phyloP scores from a whole-genome alignment of 2,329 filamentous ascomycete genomes.

The Monilinia polystroma region DNA sequence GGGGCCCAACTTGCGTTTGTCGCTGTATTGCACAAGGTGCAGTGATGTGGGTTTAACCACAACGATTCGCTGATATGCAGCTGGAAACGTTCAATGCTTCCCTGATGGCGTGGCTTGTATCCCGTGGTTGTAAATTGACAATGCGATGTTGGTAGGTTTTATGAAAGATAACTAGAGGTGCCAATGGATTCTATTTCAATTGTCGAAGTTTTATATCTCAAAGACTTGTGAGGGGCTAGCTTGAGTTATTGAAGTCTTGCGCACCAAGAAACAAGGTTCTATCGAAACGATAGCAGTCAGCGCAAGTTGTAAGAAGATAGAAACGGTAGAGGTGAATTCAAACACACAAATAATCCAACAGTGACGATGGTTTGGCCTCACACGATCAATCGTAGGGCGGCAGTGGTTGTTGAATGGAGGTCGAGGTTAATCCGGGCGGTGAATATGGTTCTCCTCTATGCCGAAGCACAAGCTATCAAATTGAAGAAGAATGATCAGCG shows the following conservation, averaged over 20 bases:
- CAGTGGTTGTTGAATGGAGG: slow-evolving; percentile 20
- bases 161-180: slow-evolving; percentile 2
- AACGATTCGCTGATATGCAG: slow-evolving; percentile 8
- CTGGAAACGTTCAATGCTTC: background rate
- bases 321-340: background rate
- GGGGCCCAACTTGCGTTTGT: slow-evolving; percentile 8
- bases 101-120: background rate
- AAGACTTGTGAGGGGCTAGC: slow-evolving; percentile 20
- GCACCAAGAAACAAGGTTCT: slow-evolving; percentile 18
- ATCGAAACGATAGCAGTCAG: slow-evolving; percentile 13
- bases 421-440: slow-evolving; percentile 23
- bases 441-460: slow-evolving; percentile 19
- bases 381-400: slow-evolving; percentile 19
- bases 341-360: slow-evolving; percentile 15
- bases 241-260: slow-evolving; percentile 14
- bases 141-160: slow-evolving; percentile 13
- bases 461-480: slow-evolving; percentile 20
- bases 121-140: slow-evolving; percentile 3
- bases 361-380: slow-evolving; percentile 3
- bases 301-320: slow-evolving; percentile 7
- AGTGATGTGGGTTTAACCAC: slow-evolving; percentile 13
- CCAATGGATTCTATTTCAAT: slow-evolving; percentile 14
- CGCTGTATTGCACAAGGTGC: slow-evolving; percentile 2
- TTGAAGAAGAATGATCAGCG: slow-evolving; percentile 14
- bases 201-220: slow-evolving; percentile 11